Base-by-base conservation (phyloP, 2,329 filamentous ascomycete genomes). In the Fusarium odoratissimum region DNA sequence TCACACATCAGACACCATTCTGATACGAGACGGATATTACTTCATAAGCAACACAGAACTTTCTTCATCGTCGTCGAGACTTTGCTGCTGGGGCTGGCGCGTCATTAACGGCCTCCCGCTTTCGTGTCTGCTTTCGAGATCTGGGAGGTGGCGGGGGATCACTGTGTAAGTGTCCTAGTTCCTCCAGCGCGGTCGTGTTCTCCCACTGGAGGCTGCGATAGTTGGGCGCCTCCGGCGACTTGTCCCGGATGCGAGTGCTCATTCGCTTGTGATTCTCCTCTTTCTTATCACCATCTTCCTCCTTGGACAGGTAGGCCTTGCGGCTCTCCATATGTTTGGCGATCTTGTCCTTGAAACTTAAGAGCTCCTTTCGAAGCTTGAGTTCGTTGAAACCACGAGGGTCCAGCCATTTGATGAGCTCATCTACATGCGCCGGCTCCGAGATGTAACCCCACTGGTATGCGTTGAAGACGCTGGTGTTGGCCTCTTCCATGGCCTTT, bases 371-470 rank as follows among this genome's bases (percentile, higher is more conserved):
- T 68, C 92, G 90, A 55, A 99, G 86, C 79, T 94, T 95, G 71
- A 92, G 84, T 83, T 99, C 96, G 72, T 97, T 95, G 72, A 92
- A 87, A 3, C 96, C 96, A 21, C 94, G 92, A 17, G 91, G 89
- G 78, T 99, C 95, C 8, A 99, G 88, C 95, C 96, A 99, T 58
- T 89, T 88, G 69, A 98, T 90, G 23, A 99, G 87, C 58, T 88
- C 89, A 69, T 96, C 93, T 9, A 99, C 83, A 41, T 93, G 88
- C 54, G 92, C 90, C 0, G 93, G 90, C 16, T 96, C 92, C 41
- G 95, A 93, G 76, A 94, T 95, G 83, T 94, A 99, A 16, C 93
- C 96, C 95, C 96, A 99, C 81, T 98, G 92, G 17, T 85, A 84
- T 5, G 95, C 94, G 57, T 88, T 91, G 66, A 89, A 90, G 6